A percentile compares a stretch with the other conserved stretches of the same genome.
Evolutionary conservation across 495 filamentous ascomycete species (phyloP).

Genomic region (Penicillium bovifimosum): DNA sequence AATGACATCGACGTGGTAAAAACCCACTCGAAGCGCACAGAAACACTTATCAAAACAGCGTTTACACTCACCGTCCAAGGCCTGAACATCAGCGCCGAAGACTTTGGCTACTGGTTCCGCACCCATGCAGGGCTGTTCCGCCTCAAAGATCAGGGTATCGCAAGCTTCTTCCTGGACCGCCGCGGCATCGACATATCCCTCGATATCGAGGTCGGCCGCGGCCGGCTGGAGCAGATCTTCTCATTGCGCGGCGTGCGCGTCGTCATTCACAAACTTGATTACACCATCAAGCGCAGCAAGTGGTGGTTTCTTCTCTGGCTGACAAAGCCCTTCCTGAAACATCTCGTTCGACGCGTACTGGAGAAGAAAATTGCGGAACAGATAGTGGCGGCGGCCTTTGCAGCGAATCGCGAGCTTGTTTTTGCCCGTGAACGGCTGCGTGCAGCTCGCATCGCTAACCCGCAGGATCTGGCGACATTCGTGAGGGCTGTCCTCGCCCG

Average conservation of each 20-base stretch:
- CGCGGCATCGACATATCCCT: slow-evolving; percentile 81
- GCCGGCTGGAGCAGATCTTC: slow-evolving; percentile 72
- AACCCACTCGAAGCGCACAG: slow-evolving; percentile 62
- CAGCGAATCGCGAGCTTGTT: slow-evolving; percentile 76
- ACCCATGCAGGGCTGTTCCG: slow-evolving; percentile 64
- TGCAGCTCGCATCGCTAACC: slow-evolving; percentile 76
- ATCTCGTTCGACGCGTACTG: slow-evolving; percentile 69
- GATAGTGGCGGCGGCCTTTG: slow-evolving; percentile 62
- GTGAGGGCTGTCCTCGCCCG: slow-evolving; percentile 73
- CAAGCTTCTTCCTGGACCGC: slow-evolving; percentile 76
- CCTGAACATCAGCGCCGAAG: slow-evolving; percentile 72
- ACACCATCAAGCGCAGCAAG: slow-evolving; percentile 65
- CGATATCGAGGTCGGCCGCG: slow-evolving; percentile 72
- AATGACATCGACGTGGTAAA: slow-evolving; percentile 84
- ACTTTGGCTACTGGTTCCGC: slow-evolving; percentile 75
- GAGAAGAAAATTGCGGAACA: slow-evolving; percentile 71
- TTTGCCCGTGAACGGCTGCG: slow-evolving; percentile 82
- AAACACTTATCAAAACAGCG: slow-evolving; percentile 58
- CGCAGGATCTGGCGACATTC: slow-evolving; percentile 73
- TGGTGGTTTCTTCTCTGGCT: slow-evolving; percentile 76
- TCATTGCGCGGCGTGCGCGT: slow-evolving; percentile 70
- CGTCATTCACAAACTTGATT: slow-evolving; percentile 80
- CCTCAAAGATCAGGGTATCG: slow-evolving; percentile 75
- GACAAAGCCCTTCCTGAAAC: slow-evolving; percentile 77
- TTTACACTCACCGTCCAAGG: slow-evolving; percentile 74